These are phyloP conservation scores for Roridomyces roridus DNA, from an alignment of 768 basidiomycete genomes.

Conservation along the genomic window DNA sequence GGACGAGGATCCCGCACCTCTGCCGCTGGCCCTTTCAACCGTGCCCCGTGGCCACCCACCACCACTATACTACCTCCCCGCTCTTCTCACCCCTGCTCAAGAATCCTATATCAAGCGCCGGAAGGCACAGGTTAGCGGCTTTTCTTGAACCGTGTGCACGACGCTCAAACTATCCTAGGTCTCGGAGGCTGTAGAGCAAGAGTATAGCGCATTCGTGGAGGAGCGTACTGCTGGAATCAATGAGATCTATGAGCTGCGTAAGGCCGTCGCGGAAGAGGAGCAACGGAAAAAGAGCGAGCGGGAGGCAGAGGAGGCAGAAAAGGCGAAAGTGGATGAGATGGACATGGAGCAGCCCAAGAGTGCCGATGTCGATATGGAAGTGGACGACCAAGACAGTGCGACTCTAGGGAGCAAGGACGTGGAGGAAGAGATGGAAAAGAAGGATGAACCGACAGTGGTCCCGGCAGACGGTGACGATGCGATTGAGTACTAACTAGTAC, in stretches of 20 bases:
- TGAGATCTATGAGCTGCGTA: conserved; percentile 67
- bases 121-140: conserved; percentile 61
- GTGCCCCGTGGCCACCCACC: conserved; percentile 73
- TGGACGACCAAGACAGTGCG: conserved; percentile 36
- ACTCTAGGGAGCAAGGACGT: conserved; percentile 40
- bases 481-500: conserved; percentile 77
- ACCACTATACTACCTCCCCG: conserved; percentile 80
- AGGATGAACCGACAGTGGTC: conserved; percentile 58
- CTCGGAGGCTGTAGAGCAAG: conserved; percentile 64
- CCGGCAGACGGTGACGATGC: conserved; percentile 82
- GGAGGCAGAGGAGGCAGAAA: conserved; percentile 58
- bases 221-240: conserved; percentile 65
- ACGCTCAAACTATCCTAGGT: conserved; percentile 49
- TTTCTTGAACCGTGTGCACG: neutral
- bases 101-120: conserved; percentile 68
- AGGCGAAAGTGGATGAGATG: conserved; percentile 7
- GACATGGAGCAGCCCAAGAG: conserved; percentile 21
- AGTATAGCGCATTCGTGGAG: conserved; percentile 68
- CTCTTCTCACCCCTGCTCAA: conserved; percentile 69
- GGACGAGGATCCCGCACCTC: conserved; percentile 39
- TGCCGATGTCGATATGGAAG: conserved; percentile 48
- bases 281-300: conserved; percentile 48
- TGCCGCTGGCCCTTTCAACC: conserved; percentile 47
- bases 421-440: conserved; percentile 48
- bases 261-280: conserved; percentile 72